A percentile compares a stretch with the other conserved stretches of the same genome.
Evolutionary conservation across 768 basidiomycete species (phyloP).

Genomic region (Crassisporium funariophilum): DNA sequence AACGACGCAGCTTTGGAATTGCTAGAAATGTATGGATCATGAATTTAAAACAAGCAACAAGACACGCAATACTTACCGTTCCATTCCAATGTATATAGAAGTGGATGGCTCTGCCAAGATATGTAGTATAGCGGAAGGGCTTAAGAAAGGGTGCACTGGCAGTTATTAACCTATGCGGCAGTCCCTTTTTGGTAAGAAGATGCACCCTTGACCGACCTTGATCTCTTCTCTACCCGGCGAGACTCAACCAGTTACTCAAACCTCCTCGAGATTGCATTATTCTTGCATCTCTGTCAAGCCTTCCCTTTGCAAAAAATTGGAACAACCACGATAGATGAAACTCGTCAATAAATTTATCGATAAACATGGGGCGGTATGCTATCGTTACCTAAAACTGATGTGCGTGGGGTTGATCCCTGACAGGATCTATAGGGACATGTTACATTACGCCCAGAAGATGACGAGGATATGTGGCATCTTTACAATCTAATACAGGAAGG

Average conservation of each 20-base stretch:
- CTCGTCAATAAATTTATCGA: conserved; percentile 81
- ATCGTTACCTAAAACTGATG: conserved; percentile 1
- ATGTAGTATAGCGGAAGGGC: no score
- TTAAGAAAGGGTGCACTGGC: no score
- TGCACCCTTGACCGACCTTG: no score
- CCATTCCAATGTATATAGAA: conserved; percentile 11
- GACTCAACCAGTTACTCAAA: no score
- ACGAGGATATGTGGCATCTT: conserved; percentile 99
- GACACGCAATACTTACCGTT: conserved; percentile 15
- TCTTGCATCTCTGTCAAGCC: conserved; percentile 12
- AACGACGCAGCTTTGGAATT: conserved; percentile 54
- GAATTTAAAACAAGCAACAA: neutral
- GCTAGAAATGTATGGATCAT: conserved; percentile 15
- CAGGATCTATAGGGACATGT: conserved; percentile 75
- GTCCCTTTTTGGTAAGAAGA: no score
- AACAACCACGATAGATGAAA: conserved; percentile 71
- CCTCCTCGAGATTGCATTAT: no score
- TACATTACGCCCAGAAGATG: conserved; percentile 93
- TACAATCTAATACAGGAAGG: conserved; percentile 95
- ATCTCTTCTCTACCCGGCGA: no score
- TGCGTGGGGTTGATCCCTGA: conserved; percentile 32
- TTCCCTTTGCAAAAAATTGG: neutral
- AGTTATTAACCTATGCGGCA: no score
- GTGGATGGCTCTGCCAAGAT: no score
- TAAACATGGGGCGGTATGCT: conserved; percentile 71